Base-by-base conservation (phyloP, 495 filamentous ascomycete genomes). In the Podospora anserina region DNA sequence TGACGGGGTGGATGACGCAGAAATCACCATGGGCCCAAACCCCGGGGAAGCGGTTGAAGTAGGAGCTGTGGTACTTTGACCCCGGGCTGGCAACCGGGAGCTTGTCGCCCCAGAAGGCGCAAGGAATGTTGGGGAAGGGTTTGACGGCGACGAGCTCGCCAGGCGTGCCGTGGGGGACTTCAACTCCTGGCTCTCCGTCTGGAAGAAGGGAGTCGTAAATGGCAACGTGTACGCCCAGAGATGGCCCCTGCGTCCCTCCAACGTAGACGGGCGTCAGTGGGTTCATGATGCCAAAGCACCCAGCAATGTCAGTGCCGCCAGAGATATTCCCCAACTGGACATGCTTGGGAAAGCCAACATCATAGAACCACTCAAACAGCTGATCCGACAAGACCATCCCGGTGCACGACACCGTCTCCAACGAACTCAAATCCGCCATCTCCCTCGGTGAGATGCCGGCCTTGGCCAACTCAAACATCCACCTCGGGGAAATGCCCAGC, bases 11-110 rank as follows among this genome's bases (percentile, higher is more conserved):
- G 60, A 90, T 80, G 59, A 83, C 82, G 67, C 91, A 86, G 73
- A 93, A 93, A 68, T 94, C 91, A 28, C 91, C 91, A 63, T 93
- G 91, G 1, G 89, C 90, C 91, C 91, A 94, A 7, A 91, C 90
- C 68, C 89, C 81, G 62, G 87, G 82, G 78, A 88, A 93, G 64
- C 89, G 85, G 5, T 82, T 85, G 74, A 92, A 94, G 75, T 94
- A 94, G 0, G 90, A 84, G 18, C 86, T 77, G 74, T 87, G 87
- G 74, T 92, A 93, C 65, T 84, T 85, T 26, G 83, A 77, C 2
- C 83, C 83, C 2, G 84, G 81, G 0, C 79, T 26, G 11, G 72
- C 61, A n/a, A 32, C 71, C 0, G 32, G 18, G 32, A 19, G 28
- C 5, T 74, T 76, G 59, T 89, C 87, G 57, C 86, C 88, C 88